Base-by-base conservation (phyloP, 345 rosid genomes). In the Camelina neglecta region DNA sequence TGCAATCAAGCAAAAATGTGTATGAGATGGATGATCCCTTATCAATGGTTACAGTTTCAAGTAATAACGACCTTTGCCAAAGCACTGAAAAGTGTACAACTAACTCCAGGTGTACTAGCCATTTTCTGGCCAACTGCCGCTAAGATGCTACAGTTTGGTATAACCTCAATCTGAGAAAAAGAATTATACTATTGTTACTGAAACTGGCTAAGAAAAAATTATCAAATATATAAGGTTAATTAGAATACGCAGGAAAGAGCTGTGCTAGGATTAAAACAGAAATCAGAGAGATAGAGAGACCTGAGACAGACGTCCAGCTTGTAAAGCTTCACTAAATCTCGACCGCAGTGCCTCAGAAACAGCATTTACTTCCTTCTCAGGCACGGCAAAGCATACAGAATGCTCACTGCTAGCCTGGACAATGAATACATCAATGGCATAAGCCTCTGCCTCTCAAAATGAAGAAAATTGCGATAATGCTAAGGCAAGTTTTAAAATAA, bases 71-170 rank as follows among this genome's bases (percentile, higher is more conserved):
- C 99, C 96, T 95, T 93, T 7, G 98, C 98, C 61, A 93, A 74
- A 60, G 97, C 99, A 87, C 85, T 88, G 84, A 95, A 95, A 82
- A 95, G 92, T n/a, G 97, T 90, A 61, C 94, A 91, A 80, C 96
- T 89, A 62, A 95, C 99, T 72, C 99, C 98, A 63, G 98, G 97
- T 60, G 99, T 95, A 51, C 99, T 95, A 1, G 99, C 97, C 99
- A 95, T 95, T 83, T 89, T 93, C 91, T 93, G 98, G 66, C 99
- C 99, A 58, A 95, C 98, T 23, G 98, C 75, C 48, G 99, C 98
- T 80, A 95, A 84, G 83, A 95, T 93, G 82, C 99, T 93, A 84
- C 98, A 93, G 65, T 90, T 93, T 51, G 84, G 90, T 80, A 95
- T 82, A 58, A 95, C 78, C 35, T 85, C 91, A 65, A 95, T 93